These are phyloP conservation scores for Cyberlindnera bimundalis DNA, from an alignment of 805 yeast genomes.

Conservation along the genomic window DNA sequence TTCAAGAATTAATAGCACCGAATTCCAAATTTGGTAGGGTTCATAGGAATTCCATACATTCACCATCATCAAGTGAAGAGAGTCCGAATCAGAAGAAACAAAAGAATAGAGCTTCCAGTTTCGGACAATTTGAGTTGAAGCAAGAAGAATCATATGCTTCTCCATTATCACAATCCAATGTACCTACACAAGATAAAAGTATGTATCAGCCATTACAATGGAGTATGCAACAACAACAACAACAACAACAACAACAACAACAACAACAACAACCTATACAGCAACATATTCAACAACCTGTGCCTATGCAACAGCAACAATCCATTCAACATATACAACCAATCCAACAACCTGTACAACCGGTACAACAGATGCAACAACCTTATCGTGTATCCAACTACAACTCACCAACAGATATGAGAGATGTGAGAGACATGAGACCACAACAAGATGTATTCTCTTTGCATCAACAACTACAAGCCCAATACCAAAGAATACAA, in stretches of 20 bases:
- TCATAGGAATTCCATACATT: slow-evolving; percentile 8
- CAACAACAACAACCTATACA: slow-evolving; percentile 8
- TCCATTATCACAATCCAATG: slow-evolving; percentile 7
- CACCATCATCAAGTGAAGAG: slow-evolving; percentile 10
- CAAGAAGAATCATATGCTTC: slow-evolving; percentile 3
- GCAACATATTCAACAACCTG: slow-evolving; percentile 5
- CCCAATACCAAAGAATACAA: slow-evolving; percentile 17
- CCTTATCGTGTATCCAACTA: slow-evolving; percentile 8
- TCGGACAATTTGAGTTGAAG: slow-evolving; percentile 14
- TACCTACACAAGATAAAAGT: neutral
- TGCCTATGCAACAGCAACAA: slow-evolving; percentile 2
- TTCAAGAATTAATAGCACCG: slow-evolving; percentile 24
- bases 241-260: slow-evolving; percentile 2
- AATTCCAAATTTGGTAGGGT: slow-evolving; percentile 24
- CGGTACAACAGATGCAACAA: neutral
- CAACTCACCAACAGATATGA: neutral
- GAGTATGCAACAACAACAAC: neutral
- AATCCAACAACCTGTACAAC: slow-evolving; percentile 1
- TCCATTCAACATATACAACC: slow-evolving; percentile 4
- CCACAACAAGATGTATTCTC: slow-evolving; percentile 9
- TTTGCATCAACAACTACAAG: slow-evolving; percentile 17
- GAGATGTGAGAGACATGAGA: neutral
- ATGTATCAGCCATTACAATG: too few relatives aligned
- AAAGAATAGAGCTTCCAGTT: slow-evolving; percentile 6
- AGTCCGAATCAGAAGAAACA: slow-evolving; percentile 1